Evolutionary conservation across 768 basidiomycete species (phyloP), one percentile per base, ranked within the genome.

Genomic region (Phlegmacium glaucopus): DNA sequence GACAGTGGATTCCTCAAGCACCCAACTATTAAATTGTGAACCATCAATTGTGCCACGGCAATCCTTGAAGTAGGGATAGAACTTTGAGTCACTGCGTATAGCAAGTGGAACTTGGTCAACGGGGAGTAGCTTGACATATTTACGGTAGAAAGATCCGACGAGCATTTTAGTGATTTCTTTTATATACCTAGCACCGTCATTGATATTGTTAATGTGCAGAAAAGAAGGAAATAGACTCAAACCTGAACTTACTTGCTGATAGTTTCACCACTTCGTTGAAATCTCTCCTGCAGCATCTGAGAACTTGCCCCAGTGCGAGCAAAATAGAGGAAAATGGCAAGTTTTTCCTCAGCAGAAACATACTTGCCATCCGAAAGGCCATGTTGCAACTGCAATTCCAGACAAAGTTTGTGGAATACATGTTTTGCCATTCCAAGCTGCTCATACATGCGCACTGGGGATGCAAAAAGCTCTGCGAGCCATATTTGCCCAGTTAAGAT

Each of bases 181-280:
- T 4, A 48, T 26, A 22, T 42, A 42, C 11, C 40, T 48, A 17
- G 9, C n/a, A 1, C 18, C 2, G 15, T n/a, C n/a, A n/a, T n/a
- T n/a, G n/a, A n/a, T n/a, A n/a, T n/a, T n/a, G n/a, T n/a, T n/a
- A n/a, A n/a, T n/a, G n/a, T n/a, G n/a, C n/a, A n/a, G n/a, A n/a
- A n/a, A n/a, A n/a, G n/a, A n/a, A n/a, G n/a, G n/a, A n/a, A n/a
- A n/a, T n/a, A n/a, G n/a, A n/a, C n/a, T n/a, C n/a, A n/a, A n/a
- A n/a, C n/a, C n/a, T n/a, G n/a, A n/a, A n/a, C n/a, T n/a, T n/a
- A n/a, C n/a, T n/a, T n/a, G n/a, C n/a, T n/a, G n/a, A n/a, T n/a
- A n/a, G n/a, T n/a, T n/a, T n/a, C n/a, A n/a, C 56, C 62, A 51
- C 65, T 64, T 6, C 55, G 39, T 49, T 72, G 70, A 49, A 72